Evolutionary conservation across 495 filamentous ascomycete genomes (phyloP).

Genomic region (Chaetomium tenue): DNA sequence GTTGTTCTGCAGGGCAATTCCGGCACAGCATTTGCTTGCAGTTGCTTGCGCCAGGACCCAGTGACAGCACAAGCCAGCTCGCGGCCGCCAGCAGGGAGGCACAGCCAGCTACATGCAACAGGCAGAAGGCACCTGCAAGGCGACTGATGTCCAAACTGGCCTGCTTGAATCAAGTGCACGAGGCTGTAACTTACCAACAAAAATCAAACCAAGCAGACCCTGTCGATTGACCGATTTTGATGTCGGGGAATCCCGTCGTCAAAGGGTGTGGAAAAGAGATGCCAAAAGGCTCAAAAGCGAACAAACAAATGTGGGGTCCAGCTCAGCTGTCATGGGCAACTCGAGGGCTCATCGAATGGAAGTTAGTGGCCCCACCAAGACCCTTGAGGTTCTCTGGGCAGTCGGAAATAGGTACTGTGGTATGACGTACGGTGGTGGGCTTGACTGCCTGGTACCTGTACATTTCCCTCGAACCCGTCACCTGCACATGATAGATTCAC

Average conservation of each 20-base stretch:
- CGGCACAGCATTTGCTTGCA: not conserved
- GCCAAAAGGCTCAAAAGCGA: not conserved
- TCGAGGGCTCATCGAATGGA: not conserved
- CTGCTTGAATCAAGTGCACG: not conserved
- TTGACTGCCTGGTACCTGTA: not conserved
- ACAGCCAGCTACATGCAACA: conserved; percentile 5
- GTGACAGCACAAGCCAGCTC: not conserved
- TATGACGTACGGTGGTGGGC: conserved; percentile 19
- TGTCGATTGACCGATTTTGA: not conserved
- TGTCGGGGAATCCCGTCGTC: not conserved
- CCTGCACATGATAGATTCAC: not conserved
- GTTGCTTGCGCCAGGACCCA: conserved; percentile 1
- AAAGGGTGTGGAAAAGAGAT: not conserved
- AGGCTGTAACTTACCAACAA: conserved; percentile 4
- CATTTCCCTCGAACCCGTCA: not conserved
- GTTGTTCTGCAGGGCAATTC: not conserved
- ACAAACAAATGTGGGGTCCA: conserved; percentile 21
- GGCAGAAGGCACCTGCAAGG: not conserved
- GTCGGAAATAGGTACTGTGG: too few relatives aligned
- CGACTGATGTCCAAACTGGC: not conserved
- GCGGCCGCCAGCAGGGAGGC: conserved; percentile 8
- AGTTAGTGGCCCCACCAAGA: conserved; percentile 1
- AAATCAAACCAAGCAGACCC: not conserved
- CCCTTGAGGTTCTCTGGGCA: too few relatives aligned
- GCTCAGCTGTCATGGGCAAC: conserved; percentile 27